Percentiles rank a stretch among this genome's conserved stretches.
Conservation (phyloP, 495 filamentous ascomycete genomes). For the Acidomyces sp. region DNA sequence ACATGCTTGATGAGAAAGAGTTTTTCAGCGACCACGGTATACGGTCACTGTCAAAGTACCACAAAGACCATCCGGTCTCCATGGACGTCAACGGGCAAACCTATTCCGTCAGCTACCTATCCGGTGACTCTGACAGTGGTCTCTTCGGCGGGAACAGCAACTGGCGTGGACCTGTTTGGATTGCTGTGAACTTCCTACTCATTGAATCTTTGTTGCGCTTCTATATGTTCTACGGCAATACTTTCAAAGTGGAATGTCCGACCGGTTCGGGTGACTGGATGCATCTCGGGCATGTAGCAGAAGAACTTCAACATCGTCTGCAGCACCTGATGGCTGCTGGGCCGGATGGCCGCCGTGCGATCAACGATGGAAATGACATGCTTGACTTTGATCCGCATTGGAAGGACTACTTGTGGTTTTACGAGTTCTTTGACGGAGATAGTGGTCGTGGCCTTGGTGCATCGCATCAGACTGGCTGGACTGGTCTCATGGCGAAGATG, state of each 20-base stretch:
- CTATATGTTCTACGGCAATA: conserved; percentile 87
- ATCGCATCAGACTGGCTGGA: conserved; percentile 95
- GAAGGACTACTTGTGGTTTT: conserved; percentile 89
- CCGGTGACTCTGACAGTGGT: conserved; percentile 85
- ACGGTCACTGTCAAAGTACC: conserved; percentile 83
- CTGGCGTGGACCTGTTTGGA: conserved; percentile 89
- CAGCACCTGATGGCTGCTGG: conserved; percentile 79
- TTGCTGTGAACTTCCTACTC: conserved; percentile 89
- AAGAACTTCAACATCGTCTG: conserved; percentile 88
- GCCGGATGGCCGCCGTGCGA: conserved; percentile 72
- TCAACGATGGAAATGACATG: conserved; percentile 67
- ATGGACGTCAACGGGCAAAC: conserved; percentile 92
- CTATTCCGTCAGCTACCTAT: conserved; percentile 79
- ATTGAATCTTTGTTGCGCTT: conserved; percentile 86
- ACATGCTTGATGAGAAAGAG: conserved; percentile 89
- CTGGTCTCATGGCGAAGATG: conserved; percentile 88
- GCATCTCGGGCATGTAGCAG: conserved; percentile 92
- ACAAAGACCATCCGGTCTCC: conserved; percentile 77
- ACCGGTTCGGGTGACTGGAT: conserved; percentile 88
- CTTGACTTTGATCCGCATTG: conserved; percentile 85
- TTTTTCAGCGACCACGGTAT: conserved; percentile 86
- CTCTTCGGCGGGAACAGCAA: conserved; percentile 96
- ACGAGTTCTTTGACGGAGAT: conserved; percentile 95
- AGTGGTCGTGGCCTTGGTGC: conserved; percentile 78
- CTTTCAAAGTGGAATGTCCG: conserved; percentile 81